Conservation (phyloP, 2,329 filamentous ascomycete species). For the Colletotrichum liaoningense region DNA sequence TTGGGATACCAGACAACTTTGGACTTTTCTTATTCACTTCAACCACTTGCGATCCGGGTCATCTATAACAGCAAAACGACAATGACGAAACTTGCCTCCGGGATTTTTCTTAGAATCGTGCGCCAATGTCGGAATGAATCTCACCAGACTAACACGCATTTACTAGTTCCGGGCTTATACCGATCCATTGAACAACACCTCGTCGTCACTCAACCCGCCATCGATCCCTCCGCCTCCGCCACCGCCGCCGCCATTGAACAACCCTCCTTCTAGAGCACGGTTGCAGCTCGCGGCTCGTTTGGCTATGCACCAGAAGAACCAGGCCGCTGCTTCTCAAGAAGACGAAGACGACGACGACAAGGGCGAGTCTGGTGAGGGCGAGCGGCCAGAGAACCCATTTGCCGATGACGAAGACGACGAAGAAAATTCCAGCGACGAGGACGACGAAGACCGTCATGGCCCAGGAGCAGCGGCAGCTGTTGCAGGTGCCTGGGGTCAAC, state of each 20-base stretch:
- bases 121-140: neutral
- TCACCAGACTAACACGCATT: slow-evolving; percentile 23
- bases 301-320: slow-evolving; percentile 78
- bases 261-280: slow-evolving; percentile 86
- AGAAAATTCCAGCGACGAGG: slow-evolving; percentile 63
- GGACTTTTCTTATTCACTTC: slow-evolving; percentile 27
- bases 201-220: slow-evolving; percentile 64
- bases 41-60: slow-evolving; percentile 4
- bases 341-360: slow-evolving; percentile 50
- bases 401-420: slow-evolving; percentile 65
- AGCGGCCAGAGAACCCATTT: slow-evolving; percentile 61
- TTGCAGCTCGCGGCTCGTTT: slow-evolving; percentile 91
- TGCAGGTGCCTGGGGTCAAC: slow-evolving; percentile 41
- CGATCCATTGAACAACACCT: slow-evolving; percentile 62
- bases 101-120: neutral
- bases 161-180: slow-evolving; percentile 69
- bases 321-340: slow-evolving; percentile 54
- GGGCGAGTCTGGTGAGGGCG: slow-evolving; percentile 33
- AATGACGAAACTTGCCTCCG: slow-evolving; percentile 27
- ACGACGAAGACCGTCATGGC: slow-evolving; percentile 54
- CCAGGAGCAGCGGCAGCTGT: slow-evolving; percentile 37
- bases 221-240: slow-evolving; percentile 70
- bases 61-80: slow-evolving; percentile 8
- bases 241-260: slow-evolving; percentile 84
- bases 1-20: slow-evolving; percentile 35